phyloP scores from a whole-genome alignment of 2,329 filamentous ascomycete genomes.

The Talaromyces sp. region DNA sequence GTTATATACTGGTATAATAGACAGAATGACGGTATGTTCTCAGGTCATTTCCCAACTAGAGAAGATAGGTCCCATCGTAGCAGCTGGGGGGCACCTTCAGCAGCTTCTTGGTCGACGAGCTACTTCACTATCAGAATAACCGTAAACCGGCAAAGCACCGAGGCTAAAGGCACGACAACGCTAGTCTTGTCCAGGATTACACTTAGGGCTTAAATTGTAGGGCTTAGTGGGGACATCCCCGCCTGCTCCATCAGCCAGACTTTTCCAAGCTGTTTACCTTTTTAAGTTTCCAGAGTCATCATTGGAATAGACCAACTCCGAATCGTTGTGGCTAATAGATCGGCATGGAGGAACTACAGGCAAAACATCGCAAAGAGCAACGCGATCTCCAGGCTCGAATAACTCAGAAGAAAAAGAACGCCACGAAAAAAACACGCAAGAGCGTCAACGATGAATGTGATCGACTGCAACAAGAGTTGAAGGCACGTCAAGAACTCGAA shows the following conservation, averaged over 20 bases:
- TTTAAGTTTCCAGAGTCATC: no score
- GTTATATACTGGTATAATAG: neutral
- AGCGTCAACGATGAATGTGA: constrained; percentile 67
- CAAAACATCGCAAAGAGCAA: constrained; percentile 82
- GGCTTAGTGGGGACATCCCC: constrained; percentile 31
- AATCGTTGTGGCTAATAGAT: no score
- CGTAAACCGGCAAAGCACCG: constrained; percentile 5
- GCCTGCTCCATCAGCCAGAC: neutral
- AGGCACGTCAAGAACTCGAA: constrained; percentile 53
- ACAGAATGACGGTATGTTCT: neutral
- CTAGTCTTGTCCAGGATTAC: constrained; percentile 23
- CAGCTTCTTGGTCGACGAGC: neutral
- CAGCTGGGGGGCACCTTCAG: neutral
- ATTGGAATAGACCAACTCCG: neutral
- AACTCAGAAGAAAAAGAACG: constrained; percentile 95
- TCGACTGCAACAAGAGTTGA: constrained; percentile 54
- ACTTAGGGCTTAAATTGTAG: constrained; percentile 29
- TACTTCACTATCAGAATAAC: neutral
- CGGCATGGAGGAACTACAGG: constrained; percentile 69
- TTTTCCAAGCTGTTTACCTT: constrained; percentile 4
- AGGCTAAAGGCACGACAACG: neutral
- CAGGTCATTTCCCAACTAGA: neutral
- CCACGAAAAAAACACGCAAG: constrained; percentile 75
- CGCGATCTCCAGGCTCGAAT: constrained; percentile 79
- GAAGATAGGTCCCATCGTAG: neutral